These are phyloP conservation scores for Ceratobasidium sp. DNA, from an alignment of 1,284 basidiomycete species.

Conservation along the genomic window DNA sequence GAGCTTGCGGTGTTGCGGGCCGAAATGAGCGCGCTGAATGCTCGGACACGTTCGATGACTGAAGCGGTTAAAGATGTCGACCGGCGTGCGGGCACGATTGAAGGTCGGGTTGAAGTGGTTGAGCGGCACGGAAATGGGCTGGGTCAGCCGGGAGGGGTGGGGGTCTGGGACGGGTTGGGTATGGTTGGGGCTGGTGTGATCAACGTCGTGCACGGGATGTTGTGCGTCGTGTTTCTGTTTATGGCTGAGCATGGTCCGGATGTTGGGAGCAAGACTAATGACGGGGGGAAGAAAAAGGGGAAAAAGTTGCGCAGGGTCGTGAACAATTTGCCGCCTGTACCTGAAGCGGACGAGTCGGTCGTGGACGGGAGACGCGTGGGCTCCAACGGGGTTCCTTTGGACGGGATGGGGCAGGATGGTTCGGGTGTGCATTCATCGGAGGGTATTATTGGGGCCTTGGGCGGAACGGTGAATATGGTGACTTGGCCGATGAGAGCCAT, in stretches of 20 bases:
- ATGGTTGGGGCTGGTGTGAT: slow-evolving; percentile 28
- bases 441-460: not conserved
- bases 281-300: slow-evolving; percentile 6
- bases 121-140: slow-evolving; percentile 27
- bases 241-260: slow-evolving; percentile 14
- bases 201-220: slow-evolving; percentile 1
- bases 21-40: slow-evolving; percentile 22
- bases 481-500: slow-evolving; percentile 31
- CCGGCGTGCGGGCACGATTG: not conserved
- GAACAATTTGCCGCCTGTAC: slow-evolving; percentile 26
- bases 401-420: not conserved
- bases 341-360: slow-evolving; percentile 1
- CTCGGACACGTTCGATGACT: slow-evolving; percentile 6
- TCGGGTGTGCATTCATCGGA: not conserved
- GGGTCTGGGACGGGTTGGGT: slow-evolving; percentile 4
- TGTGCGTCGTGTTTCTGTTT: slow-evolving; percentile 37
- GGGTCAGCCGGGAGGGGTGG: not conserved
- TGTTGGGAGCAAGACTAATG: not conserved
- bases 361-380: not conserved
- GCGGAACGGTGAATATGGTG: not conserved
- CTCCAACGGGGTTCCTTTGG: not conserved
- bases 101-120: slow-evolving; percentile 28
- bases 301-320: slow-evolving; percentile 13
- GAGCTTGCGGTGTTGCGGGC: slow-evolving; percentile 33
- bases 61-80: slow-evolving; percentile 7